Percentiles rank a stretch among this genome's conserved stretches.
Evolutionary conservation across 805 yeast species (phyloP).

Genomic region (Ogataea henricii): DNA sequence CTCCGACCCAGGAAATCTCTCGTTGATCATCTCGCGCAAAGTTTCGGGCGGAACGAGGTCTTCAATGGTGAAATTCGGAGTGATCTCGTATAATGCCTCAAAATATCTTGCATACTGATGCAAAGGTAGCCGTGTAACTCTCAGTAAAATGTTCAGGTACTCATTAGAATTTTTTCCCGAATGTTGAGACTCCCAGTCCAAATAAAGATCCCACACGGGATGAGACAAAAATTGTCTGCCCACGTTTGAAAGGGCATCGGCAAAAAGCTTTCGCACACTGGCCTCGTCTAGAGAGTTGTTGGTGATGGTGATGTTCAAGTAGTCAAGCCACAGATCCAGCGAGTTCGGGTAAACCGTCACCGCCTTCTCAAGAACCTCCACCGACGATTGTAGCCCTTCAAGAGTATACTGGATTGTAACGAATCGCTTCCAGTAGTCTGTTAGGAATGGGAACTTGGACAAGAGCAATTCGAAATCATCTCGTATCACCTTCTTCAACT

Average conservation of each 20-base stretch:
- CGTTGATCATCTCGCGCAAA: conserved; percentile 32
- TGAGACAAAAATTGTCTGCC: conserved; percentile 80
- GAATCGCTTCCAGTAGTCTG: conserved; percentile 66
- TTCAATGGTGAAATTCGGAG: conserved; percentile 36
- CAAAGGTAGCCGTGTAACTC: conserved; percentile 61
- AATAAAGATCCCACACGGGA: conserved; percentile 76
- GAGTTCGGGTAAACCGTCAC: conserved; percentile 56
- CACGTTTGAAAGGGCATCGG: conserved; percentile 48
- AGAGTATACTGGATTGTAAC: conserved; percentile 56
- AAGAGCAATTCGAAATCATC: conserved; percentile 45
- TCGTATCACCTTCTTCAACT: conserved; percentile 21
- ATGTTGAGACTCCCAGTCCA: conserved; percentile 56
- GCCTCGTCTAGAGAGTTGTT: conserved; percentile 36
- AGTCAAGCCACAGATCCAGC: conserved; percentile 70
- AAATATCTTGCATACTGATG: conserved; percentile 86
- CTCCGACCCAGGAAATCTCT: conserved; percentile 10
- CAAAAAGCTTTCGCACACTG: conserved; percentile 45
- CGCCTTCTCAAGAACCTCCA: conserved; percentile 45
- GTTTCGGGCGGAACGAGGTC: conserved; percentile 34
- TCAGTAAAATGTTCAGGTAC: conserved; percentile 43
- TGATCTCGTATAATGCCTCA: conserved; percentile 46
- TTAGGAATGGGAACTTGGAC: conserved; percentile 56
- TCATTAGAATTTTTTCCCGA: conserved; percentile 39
- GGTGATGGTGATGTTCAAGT: conserved; percentile 52
- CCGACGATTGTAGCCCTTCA: conserved; percentile 54